Percentiles rank a stretch among this genome's conserved stretches.
phyloP scores from a whole-genome alignment of 805 yeast genomes.

The Lipomyces kockii region DNA sequence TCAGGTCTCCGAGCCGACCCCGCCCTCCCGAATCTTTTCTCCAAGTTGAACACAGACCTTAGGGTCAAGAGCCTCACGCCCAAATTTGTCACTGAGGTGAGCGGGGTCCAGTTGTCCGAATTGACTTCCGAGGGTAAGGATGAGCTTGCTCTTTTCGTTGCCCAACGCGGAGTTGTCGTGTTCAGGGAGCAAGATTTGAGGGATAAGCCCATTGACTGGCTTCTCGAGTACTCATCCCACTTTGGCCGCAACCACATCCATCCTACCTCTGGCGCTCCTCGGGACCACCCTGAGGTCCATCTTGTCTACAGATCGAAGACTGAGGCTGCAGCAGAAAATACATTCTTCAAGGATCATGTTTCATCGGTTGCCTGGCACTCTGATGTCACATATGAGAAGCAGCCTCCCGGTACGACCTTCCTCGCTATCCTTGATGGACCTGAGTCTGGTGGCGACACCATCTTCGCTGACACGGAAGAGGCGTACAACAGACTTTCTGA shows the following conservation, averaged over 20 bases:
- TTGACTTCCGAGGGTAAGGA: conserved; percentile 59
- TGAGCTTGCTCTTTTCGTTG: conserved; percentile 67
- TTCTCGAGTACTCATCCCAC: conserved; percentile 57
- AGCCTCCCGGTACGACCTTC: conserved; percentile 73
- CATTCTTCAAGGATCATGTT: conserved; percentile 33
- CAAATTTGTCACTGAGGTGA: conserved; percentile 68
- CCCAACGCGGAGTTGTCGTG: conserved; percentile 70
- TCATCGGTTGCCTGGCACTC: conserved; percentile 61
- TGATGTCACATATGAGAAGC: conserved; percentile 74
- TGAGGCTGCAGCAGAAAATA: conserved; percentile 25
- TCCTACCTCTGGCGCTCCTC: conserved; percentile 74
- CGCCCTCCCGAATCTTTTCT: conserved; percentile 54
- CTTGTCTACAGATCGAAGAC: conserved; percentile 63
- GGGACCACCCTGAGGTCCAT: conserved; percentile 62
- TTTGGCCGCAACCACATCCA: conserved; percentile 75
- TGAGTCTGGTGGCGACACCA: conserved; percentile 58
- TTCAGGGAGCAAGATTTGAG: conserved; percentile 70
- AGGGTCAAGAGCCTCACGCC: conserved; percentile 59
- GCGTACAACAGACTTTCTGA: conserved; percentile 60
- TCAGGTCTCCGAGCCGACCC: conserved; percentile 69
- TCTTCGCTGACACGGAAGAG: conserved; percentile 58
- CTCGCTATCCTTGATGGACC: conserved; percentile 64
- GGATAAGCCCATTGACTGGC: conserved; percentile 42
- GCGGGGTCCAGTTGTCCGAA: conserved; percentile 61
- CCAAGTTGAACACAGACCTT: conserved; percentile 40